phyloP scores from a whole-genome alignment of 495 filamentous ascomycete species.

The Aspergillus biplanus region DNA sequence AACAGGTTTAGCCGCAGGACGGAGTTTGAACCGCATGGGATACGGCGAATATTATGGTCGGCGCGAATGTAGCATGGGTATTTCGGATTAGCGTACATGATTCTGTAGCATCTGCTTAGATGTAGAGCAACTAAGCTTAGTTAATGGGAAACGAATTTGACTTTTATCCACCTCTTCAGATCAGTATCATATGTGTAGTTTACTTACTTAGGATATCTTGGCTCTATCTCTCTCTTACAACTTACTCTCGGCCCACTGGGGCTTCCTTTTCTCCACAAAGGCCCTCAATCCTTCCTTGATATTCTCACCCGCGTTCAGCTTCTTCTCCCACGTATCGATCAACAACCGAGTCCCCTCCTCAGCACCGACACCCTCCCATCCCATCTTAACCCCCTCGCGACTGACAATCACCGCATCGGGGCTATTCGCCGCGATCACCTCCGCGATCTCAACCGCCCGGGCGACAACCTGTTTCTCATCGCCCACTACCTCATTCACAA shows the following conservation, averaged over 20 bases:
- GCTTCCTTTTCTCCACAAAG: conserved; percentile 81
- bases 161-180: background rate
- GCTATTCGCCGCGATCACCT: conserved; percentile 56
- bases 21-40: conserved; percentile 36
- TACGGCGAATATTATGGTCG: conserved; percentile 38
- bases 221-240: conserved; percentile 45
- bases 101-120: conserved; percentile 15
- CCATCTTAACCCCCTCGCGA: conserved; percentile 69
- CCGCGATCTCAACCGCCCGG: conserved; percentile 57
- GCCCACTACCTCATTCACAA: conserved; percentile 69
- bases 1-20: conserved; percentile 29
- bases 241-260: conserved; percentile 78
- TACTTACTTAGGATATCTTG: conserved; percentile 17
- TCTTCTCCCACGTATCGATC: conserved; percentile 58
- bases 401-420: conserved; percentile 75
- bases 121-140: conserved; percentile 20
- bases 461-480: conserved; percentile 51
- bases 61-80: conserved; percentile 28
- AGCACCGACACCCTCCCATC: conserved; percentile 70
- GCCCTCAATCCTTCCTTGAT: conserved; percentile 77
- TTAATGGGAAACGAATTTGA: conserved; percentile 7
- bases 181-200: background rate
- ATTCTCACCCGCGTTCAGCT: conserved; percentile 74
- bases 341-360: conserved; percentile 65
- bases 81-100: conserved; percentile 23